phyloP scores from a whole-genome alignment of 176 grass and related monocot genomes.

The Echinochloa phyllopogon region DNA sequence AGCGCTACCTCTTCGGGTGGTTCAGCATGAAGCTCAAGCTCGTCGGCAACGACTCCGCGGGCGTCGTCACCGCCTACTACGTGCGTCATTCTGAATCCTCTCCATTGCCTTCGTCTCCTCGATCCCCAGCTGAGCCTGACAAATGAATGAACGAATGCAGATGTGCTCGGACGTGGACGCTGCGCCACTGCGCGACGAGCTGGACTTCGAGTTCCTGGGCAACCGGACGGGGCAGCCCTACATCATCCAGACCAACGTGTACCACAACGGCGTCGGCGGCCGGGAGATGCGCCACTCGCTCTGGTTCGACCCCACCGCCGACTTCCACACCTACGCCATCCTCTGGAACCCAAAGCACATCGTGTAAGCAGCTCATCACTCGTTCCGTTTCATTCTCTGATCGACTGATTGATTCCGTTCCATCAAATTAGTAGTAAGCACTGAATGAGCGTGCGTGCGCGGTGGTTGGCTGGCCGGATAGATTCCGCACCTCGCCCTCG shows the following conservation, averaged over 20 bases:
- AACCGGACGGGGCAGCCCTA: conserved; percentile 93
- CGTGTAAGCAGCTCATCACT: conserved; percentile 51
- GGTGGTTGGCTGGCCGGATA: no score
- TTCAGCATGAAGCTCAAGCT: conserved; percentile 99
- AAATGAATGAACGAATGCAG: conserved; percentile 35
- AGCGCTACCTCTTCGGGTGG: conserved; percentile 87
- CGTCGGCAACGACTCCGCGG: conserved; percentile 91
- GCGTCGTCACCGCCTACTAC: conserved; percentile 94
- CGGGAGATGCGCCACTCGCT: conserved; percentile 96
- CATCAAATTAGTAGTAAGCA: no score
- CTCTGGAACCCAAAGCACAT: conserved; percentile 95
- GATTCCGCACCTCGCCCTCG: no score
- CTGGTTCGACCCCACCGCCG: conserved; percentile 94
- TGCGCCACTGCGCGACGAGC: conserved; percentile 74
- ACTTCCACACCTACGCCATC: conserved; percentile 95
- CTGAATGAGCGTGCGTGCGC: no score
- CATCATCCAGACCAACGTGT: conserved; percentile 97
- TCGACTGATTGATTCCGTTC: background rate
- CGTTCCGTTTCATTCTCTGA: background rate
- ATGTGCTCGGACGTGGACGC: conserved; percentile 96
- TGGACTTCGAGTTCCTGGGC: conserved; percentile 99
- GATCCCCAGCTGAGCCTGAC: no score
- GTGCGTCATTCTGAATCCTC: conserved; percentile 32
- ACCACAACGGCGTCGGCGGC: conserved; percentile 79
- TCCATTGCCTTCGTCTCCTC: background rate